Conservation (phyloP, 1,284 basidiomycete genomes). For the Ceratobasidium sp. region DNA sequence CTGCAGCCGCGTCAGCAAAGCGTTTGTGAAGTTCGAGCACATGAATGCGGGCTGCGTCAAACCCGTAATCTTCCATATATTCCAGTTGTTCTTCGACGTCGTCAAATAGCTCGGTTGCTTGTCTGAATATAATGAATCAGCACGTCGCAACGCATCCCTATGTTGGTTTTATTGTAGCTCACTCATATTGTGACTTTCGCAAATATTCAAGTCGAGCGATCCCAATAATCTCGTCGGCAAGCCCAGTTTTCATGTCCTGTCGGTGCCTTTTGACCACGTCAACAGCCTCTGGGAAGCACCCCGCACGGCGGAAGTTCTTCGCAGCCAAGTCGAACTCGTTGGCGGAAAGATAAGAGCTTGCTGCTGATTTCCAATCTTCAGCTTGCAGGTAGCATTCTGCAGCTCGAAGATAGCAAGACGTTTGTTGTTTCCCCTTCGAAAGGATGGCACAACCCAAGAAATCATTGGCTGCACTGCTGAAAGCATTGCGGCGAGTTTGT, state of each 20-base stretch:
- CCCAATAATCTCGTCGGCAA: slow-evolving; percentile 64
- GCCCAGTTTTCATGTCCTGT: slow-evolving; percentile 58
- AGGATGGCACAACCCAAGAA: slow-evolving; percentile 18
- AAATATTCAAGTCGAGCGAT: slow-evolving; percentile 69
- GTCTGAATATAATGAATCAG: slow-evolving; percentile 53
- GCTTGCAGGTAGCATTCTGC: slow-evolving; percentile 68
- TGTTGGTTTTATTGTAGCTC: slow-evolving; percentile 51
- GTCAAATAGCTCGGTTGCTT: slow-evolving; percentile 65
- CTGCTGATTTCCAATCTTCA: slow-evolving; percentile 57
- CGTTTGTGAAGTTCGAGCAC: slow-evolving; percentile 65
- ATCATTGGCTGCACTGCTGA: slow-evolving; percentile 62
- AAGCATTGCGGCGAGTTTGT: slow-evolving; percentile 58
- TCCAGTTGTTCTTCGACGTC: slow-evolving; percentile 64
- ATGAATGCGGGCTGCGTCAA: slow-evolving; percentile 66
- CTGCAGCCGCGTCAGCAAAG: slow-evolving; percentile 67
- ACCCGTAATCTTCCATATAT: slow-evolving; percentile 69
- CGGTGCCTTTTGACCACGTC: slow-evolving; percentile 60
- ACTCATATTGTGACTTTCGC: slow-evolving; percentile 63
- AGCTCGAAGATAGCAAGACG: slow-evolving; percentile 55
- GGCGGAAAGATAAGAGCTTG: slow-evolving; percentile 63
- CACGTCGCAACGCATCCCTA: slow-evolving; percentile 6
- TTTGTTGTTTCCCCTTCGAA: slow-evolving; percentile 34
- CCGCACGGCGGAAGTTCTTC: slow-evolving; percentile 64
- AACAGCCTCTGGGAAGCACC: slow-evolving; percentile 69
- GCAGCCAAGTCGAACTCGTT: slow-evolving; percentile 62